phyloP scores from a whole-genome alignment of 2,329 filamentous ascomycete genomes.

The Pseudogymnoascus sp. region DNA sequence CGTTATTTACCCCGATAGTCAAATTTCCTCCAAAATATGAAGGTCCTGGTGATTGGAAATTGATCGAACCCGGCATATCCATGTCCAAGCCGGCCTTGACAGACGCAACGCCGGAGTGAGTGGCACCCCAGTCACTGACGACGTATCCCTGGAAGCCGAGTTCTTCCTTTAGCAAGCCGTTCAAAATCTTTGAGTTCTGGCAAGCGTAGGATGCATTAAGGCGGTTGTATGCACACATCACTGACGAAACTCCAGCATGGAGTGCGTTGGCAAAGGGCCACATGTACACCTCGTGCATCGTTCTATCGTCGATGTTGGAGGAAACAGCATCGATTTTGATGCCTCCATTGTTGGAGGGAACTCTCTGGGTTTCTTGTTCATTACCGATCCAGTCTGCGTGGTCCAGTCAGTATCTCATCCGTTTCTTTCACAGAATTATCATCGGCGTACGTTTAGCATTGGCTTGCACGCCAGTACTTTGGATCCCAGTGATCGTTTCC shows the following conservation, averaged over 20 bases:
- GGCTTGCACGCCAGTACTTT: slow-evolving; percentile 30
- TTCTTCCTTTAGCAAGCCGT: slow-evolving; percentile 43
- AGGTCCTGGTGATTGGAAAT: slow-evolving; percentile 31
- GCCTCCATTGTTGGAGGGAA: slow-evolving; percentile 17
- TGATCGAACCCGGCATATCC: slow-evolving; percentile 43
- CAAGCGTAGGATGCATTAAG: slow-evolving; percentile 45
- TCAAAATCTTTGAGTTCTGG: slow-evolving; percentile 42
- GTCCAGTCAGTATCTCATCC: slow-evolving; percentile 7
- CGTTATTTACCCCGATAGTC: slow-evolving; percentile 39
- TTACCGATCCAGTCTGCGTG: slow-evolving; percentile 38
- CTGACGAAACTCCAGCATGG: slow-evolving; percentile 54
- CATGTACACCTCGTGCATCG: slow-evolving; percentile 67
- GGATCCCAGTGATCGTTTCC: slow-evolving; percentile 29
- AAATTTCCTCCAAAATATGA: slow-evolving; percentile 23
- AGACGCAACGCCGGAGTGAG: slow-evolving; percentile 35
- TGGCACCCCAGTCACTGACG: slow-evolving; percentile 39
- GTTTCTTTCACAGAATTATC: no score
- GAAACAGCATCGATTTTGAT: slow-evolving; percentile 43
- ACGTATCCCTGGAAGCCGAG: slow-evolving; percentile 42
- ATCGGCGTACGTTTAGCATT: slow-evolving; percentile 25
- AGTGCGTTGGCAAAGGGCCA: slow-evolving; percentile 75
- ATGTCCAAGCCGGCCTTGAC: slow-evolving; percentile 43
- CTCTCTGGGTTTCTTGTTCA: slow-evolving; percentile 45
- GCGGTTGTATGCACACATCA: slow-evolving; percentile 53
- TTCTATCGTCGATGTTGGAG: slow-evolving; percentile 63